Conservation (phyloP, 2,329 filamentous ascomycete genomes). For the Venturia asperata region DNA sequence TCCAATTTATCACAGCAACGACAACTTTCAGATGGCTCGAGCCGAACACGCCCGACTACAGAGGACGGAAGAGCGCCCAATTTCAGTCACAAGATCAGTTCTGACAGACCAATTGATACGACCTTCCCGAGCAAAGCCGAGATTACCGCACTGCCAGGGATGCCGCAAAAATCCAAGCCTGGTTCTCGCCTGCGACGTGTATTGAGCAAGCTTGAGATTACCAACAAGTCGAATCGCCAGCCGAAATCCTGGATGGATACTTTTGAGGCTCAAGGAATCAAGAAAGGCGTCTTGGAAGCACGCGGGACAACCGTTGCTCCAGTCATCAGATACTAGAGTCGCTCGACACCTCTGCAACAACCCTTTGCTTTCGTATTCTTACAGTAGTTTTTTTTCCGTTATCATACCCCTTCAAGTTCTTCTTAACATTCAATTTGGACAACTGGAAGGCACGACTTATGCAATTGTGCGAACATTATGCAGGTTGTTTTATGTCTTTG, state of each 20-base stretch:
- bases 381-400: neutral
- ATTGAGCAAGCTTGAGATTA: conserved; percentile 17
- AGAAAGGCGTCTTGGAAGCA: conserved; percentile 6
- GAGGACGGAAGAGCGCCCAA: conserved; percentile 3
- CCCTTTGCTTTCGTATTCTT: neutral
- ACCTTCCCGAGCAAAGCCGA: neutral
- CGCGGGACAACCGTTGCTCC: conserved; percentile 5
- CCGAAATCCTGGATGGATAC: conserved; percentile 16
- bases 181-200: conserved; percentile 12
- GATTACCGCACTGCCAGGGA: conserved; percentile 16
- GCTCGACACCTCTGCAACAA: neutral
- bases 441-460: neutral
- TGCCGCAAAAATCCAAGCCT: conserved; percentile 7
- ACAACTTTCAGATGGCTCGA: neutral
- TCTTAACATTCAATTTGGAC: neutral
- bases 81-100: conserved; percentile 12
- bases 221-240: conserved; percentile 1
- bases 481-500: neutral
- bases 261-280: conserved; percentile 8
- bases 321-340: conserved; percentile 8
- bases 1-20: neutral
- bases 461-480: neutral
- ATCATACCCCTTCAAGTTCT: conserved; percentile 1
- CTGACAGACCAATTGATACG: neutral
- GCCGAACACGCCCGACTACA: conserved; percentile 2